A percentile compares a stretch with the other conserved stretches of the same genome.
Conservation (phyloP, 176 grass and related monocot genomes). For the Elymus sibiricus region DNA sequence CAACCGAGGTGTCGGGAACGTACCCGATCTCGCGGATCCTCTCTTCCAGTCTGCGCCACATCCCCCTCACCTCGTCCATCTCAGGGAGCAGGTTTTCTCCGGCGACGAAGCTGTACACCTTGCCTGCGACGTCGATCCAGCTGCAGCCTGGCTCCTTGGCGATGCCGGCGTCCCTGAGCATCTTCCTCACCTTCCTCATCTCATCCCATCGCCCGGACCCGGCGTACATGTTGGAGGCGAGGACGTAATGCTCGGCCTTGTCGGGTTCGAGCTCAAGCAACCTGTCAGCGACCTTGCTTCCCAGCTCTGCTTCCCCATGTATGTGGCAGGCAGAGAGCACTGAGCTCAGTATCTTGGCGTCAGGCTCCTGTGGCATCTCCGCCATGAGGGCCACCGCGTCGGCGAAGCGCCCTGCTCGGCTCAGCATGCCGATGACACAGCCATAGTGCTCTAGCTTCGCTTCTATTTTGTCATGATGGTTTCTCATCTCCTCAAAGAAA, state of each 20-base stretch:
- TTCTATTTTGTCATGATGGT: constrained; percentile 14
- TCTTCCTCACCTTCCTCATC: constrained; percentile 48
- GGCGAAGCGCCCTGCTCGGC: constrained; percentile 40
- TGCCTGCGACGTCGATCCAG: constrained; percentile 56
- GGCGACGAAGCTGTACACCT: constrained; percentile 52
- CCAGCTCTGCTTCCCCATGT: constrained; percentile 49
- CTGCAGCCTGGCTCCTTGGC: constrained; percentile 63
- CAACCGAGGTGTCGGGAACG: constrained; percentile 34
- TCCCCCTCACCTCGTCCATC: constrained; percentile 29
- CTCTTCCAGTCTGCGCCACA: constrained; percentile 44
- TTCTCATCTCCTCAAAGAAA: constrained; percentile 60
- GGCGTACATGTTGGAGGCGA: constrained; percentile 65
- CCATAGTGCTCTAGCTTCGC: constrained; percentile 51
- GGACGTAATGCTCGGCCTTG: constrained; percentile 58
- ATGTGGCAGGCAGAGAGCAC: constrained; percentile 53
- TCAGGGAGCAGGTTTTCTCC: constrained; percentile 45
- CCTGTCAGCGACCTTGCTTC: constrained; percentile 28
- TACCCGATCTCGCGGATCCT: constrained; percentile 43
- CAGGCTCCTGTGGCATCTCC: constrained; percentile 50
- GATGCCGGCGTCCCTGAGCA: constrained; percentile 42
- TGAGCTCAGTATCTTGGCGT: constrained; percentile 48
- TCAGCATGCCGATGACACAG: constrained; percentile 52
- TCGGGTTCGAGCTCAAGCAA: constrained; percentile 56
- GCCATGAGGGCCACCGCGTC: constrained; percentile 41
- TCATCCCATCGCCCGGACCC: constrained; percentile 41